Conservation (phyloP, 768 basidiomycete species). For the Heimioporus sp. region DNA sequence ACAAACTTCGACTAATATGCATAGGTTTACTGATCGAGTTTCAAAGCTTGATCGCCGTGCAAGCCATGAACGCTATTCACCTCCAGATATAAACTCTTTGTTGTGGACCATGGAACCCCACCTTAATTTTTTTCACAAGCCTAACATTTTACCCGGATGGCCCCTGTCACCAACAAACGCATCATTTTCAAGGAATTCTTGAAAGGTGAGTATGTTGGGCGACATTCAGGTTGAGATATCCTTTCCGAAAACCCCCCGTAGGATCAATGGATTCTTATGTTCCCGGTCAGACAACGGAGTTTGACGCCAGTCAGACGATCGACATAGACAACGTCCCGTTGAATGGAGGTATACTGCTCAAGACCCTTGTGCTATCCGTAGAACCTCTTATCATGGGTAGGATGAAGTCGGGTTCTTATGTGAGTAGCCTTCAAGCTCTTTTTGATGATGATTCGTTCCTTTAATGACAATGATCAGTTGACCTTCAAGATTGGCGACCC, state of each 20-base stretch:
- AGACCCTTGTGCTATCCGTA: constrained; percentile 45
- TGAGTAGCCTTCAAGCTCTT: not conserved
- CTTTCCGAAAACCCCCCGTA: not conserved
- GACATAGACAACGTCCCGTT: constrained; percentile 46
- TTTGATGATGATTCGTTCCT: not conserved
- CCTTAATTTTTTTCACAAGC: not conserved
- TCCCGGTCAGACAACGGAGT: constrained; percentile 43
- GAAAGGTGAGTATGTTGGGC: not conserved
- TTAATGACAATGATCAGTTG: not conserved
- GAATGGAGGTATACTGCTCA: constrained; percentile 48
- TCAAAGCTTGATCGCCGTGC: too few species aligned
- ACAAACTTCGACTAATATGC: too few species aligned
- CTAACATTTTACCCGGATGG: not conserved
- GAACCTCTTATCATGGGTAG: constrained; percentile 43
- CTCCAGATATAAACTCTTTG: not conserved
- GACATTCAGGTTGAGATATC: not conserved
- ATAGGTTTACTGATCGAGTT: too few species aligned
- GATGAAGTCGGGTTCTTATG: constrained; percentile 31
- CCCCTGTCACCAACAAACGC: not conserved
- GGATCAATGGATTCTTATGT: not conserved
- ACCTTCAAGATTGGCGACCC: constrained; percentile 6
- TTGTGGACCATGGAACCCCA: not conserved
- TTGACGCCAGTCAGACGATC: constrained; percentile 45
- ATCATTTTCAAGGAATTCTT: constrained; percentile 1
- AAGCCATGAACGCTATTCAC: not conserved